These are phyloP conservation scores for Porphyra umbilicalis DNA, from an alignment of 31 red algal genomes.

Conservation along the genomic window DNA sequence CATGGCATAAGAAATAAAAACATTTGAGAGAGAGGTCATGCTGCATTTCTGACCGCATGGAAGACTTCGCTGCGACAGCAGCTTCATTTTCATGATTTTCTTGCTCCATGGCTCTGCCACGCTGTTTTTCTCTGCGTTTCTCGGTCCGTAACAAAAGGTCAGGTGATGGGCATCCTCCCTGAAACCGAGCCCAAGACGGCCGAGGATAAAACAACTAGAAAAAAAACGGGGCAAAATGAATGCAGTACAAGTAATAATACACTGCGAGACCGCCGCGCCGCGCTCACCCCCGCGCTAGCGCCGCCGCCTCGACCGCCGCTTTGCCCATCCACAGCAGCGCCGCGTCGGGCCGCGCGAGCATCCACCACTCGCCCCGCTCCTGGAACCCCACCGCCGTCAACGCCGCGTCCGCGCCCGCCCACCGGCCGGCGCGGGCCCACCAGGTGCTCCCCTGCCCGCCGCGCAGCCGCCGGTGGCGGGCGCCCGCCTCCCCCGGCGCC, in stretches of 20 bases:
- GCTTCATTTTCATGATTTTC: too few species aligned
- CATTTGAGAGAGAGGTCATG: too few species aligned
- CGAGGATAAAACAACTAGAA: not conserved
- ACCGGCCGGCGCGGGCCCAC: not conserved
- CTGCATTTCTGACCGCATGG: too few species aligned
- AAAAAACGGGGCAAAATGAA: too few species aligned
- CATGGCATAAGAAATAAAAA: too few species aligned
- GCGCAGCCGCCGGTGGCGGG: slow-evolving; percentile 4
- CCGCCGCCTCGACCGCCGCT: slow-evolving; percentile 3
- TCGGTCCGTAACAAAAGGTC: too few species aligned
- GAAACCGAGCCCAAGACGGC: not conserved
- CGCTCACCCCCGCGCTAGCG: not conserved
- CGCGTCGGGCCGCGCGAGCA: not conserved
- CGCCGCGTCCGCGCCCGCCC: slow-evolving; percentile 3
- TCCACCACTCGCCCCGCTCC: slow-evolving; percentile 4
- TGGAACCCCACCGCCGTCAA: slow-evolving; percentile 13
- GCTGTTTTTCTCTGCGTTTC: too few species aligned
- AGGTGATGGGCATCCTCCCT: too few species aligned
- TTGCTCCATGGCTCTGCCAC: too few species aligned
- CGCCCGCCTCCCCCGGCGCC: not conserved
- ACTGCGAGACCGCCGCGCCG: not conserved
- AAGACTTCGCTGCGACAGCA: too few species aligned
- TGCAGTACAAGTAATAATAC: too few species aligned
- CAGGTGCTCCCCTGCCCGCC: not conserved
- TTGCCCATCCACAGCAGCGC: slow-evolving; percentile 15